Evolutionary conservation across 257 asterid genomes (phyloP).

Genomic region (Capsicum chinense): DNA sequence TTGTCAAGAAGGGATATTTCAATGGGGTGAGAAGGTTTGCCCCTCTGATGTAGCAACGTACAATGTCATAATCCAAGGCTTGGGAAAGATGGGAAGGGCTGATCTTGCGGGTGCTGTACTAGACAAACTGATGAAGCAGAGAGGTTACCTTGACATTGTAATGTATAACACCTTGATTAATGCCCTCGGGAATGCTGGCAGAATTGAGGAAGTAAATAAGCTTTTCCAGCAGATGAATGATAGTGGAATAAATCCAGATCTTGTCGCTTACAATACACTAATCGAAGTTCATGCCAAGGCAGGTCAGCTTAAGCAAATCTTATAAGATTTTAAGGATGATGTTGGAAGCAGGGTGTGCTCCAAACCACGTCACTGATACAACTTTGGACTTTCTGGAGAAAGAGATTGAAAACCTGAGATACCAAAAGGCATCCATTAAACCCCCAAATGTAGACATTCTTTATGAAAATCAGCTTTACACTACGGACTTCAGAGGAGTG

Average conservation of each 20-base stretch:
- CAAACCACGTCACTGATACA: conserved; percentile 91
- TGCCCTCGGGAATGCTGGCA: conserved; percentile 85
- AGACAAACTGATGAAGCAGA: conserved; percentile 69
- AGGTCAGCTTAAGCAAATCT: conserved; percentile 79
- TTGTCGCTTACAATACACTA: conserved; percentile 82
- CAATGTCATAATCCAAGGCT: conserved; percentile 78
- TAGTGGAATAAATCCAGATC: conserved; percentile 87
- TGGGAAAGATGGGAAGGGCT: conserved; percentile 90
- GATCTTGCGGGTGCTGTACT: conserved; percentile 84
- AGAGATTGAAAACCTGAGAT: conserved; percentile 69
- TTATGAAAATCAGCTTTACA: conserved; percentile 31
- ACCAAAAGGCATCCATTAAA: conserved; percentile 67
- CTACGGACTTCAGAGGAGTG: not conserved
- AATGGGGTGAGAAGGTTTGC: conserved; percentile 68
- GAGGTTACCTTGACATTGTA: conserved; percentile 89
- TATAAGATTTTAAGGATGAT: conserved; percentile 75
- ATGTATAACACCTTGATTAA: conserved; percentile 93
- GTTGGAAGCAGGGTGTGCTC: conserved; percentile 93
- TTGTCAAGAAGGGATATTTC: conserved; percentile 89
- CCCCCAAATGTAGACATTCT: conserved; percentile 40
- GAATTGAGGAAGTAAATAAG: conserved; percentile 66
- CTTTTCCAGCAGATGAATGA: conserved; percentile 75
- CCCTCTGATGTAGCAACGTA: conserved; percentile 87
- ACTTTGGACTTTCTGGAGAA: conserved; percentile 74
- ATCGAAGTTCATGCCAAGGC: conserved; percentile 86